phyloP scores from a whole-genome alignment of 371 early-diverging fungal species.

The Nematocida sp. region DNA sequence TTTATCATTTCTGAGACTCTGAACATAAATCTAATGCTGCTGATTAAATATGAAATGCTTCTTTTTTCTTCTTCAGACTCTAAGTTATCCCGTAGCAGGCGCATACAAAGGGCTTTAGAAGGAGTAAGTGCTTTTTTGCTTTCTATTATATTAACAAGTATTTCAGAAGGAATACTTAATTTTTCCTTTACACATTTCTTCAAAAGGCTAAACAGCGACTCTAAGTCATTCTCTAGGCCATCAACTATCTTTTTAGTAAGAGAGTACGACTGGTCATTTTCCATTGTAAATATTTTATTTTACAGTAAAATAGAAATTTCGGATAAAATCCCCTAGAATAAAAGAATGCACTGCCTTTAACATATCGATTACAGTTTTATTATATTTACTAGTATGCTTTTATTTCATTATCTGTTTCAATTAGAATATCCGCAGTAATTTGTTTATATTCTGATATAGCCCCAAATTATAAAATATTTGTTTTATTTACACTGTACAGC shows the following conservation, averaged over 20 bases:
- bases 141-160: conserved; percentile 18
- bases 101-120: conserved; percentile 40
- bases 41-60: conserved; percentile 2
- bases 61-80: conserved; percentile 8
- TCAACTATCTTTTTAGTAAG: conserved; percentile 9
- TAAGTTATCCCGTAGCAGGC: background rate
- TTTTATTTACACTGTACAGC: too few species aligned
- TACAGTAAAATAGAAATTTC: background rate
- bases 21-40: conserved; percentile 19
- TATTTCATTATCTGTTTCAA: too few species aligned
- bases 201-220: background rate
- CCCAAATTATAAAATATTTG: too few species aligned
- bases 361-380: too few species aligned
- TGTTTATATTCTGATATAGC: too few species aligned
- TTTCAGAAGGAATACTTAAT: background rate
- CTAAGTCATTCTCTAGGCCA: conserved; percentile 6
- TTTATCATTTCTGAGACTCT: conserved; percentile 16
- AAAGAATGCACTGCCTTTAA: too few species aligned
- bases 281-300: background rate
- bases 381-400: too few species aligned
- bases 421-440: too few species aligned
- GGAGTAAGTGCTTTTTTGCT: background rate
- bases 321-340: too few species aligned
- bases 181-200: conserved; percentile 6
- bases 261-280: conserved; percentile 1